Evolutionary conservation across 768 basidiomycete species (phyloP).

Genomic region (Termitomyces sp.): DNA sequence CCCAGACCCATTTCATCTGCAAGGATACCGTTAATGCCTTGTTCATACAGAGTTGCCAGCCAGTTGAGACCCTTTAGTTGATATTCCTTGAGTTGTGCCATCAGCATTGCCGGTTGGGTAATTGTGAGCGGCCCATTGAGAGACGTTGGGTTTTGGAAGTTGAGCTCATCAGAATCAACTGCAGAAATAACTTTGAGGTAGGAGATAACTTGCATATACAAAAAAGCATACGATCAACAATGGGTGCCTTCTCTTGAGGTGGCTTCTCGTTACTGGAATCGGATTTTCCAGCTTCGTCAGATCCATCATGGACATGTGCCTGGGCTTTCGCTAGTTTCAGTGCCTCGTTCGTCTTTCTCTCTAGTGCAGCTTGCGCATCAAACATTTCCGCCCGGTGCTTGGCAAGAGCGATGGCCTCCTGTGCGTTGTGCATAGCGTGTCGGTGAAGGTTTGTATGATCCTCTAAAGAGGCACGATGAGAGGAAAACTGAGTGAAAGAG

Average conservation of each 20-base stretch:
- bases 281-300: slow-evolving; percentile 43
- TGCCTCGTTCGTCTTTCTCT: slow-evolving; percentile 79
- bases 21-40: slow-evolving; percentile 98
- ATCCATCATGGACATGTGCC: slow-evolving; percentile 43
- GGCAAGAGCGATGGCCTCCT: slow-evolving; percentile 80
- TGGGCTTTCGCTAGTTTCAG: slow-evolving; percentile 62
- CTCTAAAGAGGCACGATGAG: slow-evolving; percentile 39
- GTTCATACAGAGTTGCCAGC: slow-evolving; percentile 96
- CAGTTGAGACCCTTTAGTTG: slow-evolving; percentile 98
- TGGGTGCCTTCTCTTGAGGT: slow-evolving; percentile 39
- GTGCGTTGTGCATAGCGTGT: slow-evolving; percentile 87
- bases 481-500: slow-evolving; percentile 1
- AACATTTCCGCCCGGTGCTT: slow-evolving; percentile 80
- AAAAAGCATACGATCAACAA: slow-evolving; percentile 61
- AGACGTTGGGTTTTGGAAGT: slow-evolving; percentile 98
- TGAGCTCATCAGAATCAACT: slow-evolving; percentile 97
- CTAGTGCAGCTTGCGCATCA: slow-evolving; percentile 77
- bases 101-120: slow-evolving; percentile 91
- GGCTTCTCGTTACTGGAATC: slow-evolving; percentile 26
- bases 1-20: slow-evolving; percentile 99
- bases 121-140: slow-evolving; percentile 81
- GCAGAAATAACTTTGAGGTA: slow-evolving; percentile 4
- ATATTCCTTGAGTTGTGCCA: slow-evolving; percentile 96
- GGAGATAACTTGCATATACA: neutral
- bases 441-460: slow-evolving; percentile 82